These are phyloP conservation scores for Beauveria rudraprayagi DNA, from an alignment of 2,329 filamentous ascomycete species.

Conservation along the genomic window DNA sequence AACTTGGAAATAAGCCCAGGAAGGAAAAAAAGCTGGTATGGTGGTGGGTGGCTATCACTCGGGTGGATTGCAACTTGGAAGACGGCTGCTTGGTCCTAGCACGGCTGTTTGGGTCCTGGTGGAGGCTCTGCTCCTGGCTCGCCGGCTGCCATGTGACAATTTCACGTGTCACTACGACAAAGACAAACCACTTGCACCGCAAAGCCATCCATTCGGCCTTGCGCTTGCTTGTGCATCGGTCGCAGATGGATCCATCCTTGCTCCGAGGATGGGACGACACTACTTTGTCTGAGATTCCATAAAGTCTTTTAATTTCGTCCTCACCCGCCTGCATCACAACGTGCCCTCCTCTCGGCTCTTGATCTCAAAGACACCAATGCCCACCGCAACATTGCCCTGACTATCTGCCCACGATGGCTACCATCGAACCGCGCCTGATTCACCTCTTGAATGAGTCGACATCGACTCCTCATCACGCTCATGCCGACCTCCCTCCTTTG, in stretches of 20 bases:
- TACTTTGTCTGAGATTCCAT: conserved; percentile 3
- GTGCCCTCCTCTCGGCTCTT: conserved; percentile 9
- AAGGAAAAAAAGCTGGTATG: neutral
- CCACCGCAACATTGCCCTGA: conserved; percentile 21
- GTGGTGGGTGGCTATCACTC: neutral
- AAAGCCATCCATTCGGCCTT: conserved; percentile 1
- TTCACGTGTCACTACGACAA: conserved; percentile 12
- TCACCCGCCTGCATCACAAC: conserved; percentile 1
- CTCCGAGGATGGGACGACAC: conserved; percentile 13
- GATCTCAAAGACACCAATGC: conserved; percentile 16
- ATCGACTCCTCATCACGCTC: conserved; percentile 35
- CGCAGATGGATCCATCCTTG: conserved; percentile 12
- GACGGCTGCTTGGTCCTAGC: neutral
- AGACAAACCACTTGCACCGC: conserved; percentile 2
- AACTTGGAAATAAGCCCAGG: neutral
- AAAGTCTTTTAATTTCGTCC: conserved; percentile 8
- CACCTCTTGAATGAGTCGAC: conserved; percentile 53
- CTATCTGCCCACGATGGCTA: conserved; percentile 45
- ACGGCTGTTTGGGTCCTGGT: neutral
- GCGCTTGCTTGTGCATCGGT: conserved; percentile 11
- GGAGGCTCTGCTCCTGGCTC: neutral
- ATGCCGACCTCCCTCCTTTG: conserved; percentile 47
- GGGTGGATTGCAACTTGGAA: neutral
- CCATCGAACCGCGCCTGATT: conserved; percentile 60
- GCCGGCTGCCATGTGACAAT: conserved; percentile 12